These are phyloP conservation scores for Lunularia cruciata DNA, from an alignment of 225 moss, liverwort and hornwort genomes.

Conservation along the genomic window DNA sequence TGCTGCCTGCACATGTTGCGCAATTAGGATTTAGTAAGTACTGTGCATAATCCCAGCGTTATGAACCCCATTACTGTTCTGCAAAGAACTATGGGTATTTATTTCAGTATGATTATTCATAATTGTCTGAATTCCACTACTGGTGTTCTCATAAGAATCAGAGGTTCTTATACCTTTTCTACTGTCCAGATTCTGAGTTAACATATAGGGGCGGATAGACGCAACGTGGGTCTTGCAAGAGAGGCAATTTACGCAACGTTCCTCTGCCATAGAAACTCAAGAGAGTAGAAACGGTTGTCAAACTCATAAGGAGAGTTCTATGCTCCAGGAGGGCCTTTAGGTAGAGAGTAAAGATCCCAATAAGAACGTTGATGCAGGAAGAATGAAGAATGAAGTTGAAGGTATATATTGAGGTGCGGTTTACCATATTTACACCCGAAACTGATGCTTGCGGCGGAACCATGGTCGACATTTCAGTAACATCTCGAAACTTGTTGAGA, in stretches of 20 bases:
- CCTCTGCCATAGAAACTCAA: neutral
- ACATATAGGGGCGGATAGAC: no score
- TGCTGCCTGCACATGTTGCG: slow-evolving; percentile 48
- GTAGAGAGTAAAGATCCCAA: neutral
- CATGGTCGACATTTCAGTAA: slow-evolving; percentile 37
- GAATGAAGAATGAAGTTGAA: neutral
- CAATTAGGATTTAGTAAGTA: neutral
- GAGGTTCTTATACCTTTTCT: no score
- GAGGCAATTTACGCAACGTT: no score
- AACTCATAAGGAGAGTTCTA: neutral
- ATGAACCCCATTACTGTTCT: no score
- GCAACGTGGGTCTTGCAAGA: no score
- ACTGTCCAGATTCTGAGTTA: no score
- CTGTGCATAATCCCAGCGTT: no score
- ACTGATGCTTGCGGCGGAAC: slow-evolving; percentile 14
- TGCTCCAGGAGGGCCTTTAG: no score
- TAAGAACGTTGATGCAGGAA: neutral
- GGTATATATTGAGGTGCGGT: neutral
- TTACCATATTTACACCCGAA: slow-evolving; percentile 39
- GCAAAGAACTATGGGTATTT: no score
- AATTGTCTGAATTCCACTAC: no score
- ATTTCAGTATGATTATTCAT: no score
- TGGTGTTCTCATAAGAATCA: no score
- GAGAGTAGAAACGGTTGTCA: neutral
- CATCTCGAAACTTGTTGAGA: slow-evolving; percentile 33